Conservation (phyloP, 1,139 yeast species). For the Sugiyamaella japonica region DNA sequence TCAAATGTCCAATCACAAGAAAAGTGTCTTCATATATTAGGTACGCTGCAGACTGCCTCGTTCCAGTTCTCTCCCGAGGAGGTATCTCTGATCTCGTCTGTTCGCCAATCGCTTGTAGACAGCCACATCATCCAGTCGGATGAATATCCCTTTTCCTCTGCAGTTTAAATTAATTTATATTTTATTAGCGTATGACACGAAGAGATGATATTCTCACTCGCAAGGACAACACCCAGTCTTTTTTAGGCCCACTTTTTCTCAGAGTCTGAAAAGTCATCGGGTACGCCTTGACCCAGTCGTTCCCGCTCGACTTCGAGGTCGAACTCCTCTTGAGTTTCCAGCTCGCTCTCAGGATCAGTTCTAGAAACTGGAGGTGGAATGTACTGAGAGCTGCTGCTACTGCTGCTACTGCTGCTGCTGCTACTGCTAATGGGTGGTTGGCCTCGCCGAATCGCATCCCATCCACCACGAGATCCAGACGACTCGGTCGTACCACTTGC, state of each 20-base stretch:
- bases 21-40: conserved; percentile 56
- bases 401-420: background rate
- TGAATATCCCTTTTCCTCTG: conserved; percentile 26
- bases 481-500: conserved; percentile 1
- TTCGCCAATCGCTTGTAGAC: conserved; percentile 39
- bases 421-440: no score
- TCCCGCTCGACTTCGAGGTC: conserved; percentile 37
- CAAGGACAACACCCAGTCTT: no score
- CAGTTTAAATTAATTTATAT: conserved; percentile 4
- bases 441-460: conserved; percentile 12
- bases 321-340: conserved; percentile 32
- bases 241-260: conserved; percentile 37
- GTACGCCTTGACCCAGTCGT: conserved; percentile 31
- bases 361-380: conserved; percentile 6
- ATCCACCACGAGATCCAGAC: conserved; percentile 5
- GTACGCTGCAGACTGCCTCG: conserved; percentile 48
- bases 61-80: conserved; percentile 54
- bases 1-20: conserved; percentile 58
- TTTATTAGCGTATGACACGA: background rate
- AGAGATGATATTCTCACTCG: no score
- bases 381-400: background rate
- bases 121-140: conserved; percentile 23
- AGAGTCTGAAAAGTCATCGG: conserved; percentile 37
- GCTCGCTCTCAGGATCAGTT: conserved; percentile 7
- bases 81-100: conserved; percentile 43